These are phyloP conservation scores for Arthroderma sp. DNA, from an alignment of 2,329 filamentous ascomycete species.

Conservation along the genomic window DNA sequence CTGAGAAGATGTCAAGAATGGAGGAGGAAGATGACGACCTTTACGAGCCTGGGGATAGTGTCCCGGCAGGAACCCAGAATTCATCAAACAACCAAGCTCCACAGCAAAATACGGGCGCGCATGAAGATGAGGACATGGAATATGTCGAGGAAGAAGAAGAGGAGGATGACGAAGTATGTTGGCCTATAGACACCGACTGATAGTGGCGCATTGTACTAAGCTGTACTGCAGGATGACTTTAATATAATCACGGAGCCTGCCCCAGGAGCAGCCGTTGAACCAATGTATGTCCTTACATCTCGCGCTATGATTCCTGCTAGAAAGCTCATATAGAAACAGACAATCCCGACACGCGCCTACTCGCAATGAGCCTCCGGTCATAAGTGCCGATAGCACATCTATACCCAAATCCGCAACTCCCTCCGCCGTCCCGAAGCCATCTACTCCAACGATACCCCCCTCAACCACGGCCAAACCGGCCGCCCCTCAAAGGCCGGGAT, in stretches of 20 bases:
- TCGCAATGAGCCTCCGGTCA: constrained; percentile 16
- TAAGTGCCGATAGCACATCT: no score
- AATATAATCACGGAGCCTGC: constrained; percentile 38
- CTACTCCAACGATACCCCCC: constrained; percentile 21
- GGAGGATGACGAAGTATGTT: constrained; percentile 26
- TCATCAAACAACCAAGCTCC: constrained; percentile 12
- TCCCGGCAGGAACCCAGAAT: constrained; percentile 21
- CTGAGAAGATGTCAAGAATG: constrained; percentile 18
- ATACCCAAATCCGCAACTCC: constrained; percentile 25
- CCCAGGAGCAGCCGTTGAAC: constrained; percentile 26
- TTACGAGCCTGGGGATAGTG: constrained; percentile 29
- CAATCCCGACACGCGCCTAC: constrained; percentile 26
- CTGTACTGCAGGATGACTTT: constrained; percentile 30
- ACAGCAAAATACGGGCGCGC: constrained; percentile 12
- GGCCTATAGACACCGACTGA: constrained; percentile 10
- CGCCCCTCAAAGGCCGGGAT: constrained; percentile 39
- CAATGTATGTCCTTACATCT: constrained; percentile 19
- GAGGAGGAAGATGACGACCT: constrained; percentile 37
- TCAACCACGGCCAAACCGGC: constrained; percentile 22
- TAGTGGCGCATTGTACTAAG: constrained; percentile 9
- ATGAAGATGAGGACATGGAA: constrained; percentile 21
- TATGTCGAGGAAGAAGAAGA: constrained; percentile 31
- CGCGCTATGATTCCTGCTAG: no score
- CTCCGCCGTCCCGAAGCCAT: constrained; percentile 14
- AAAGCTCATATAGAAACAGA: constrained; percentile 17